Percentiles rank a stretch among this genome's conserved stretches.
Conservation (phyloP, 2,329 filamentous ascomycete genomes). For the Exophiala sp. region DNA sequence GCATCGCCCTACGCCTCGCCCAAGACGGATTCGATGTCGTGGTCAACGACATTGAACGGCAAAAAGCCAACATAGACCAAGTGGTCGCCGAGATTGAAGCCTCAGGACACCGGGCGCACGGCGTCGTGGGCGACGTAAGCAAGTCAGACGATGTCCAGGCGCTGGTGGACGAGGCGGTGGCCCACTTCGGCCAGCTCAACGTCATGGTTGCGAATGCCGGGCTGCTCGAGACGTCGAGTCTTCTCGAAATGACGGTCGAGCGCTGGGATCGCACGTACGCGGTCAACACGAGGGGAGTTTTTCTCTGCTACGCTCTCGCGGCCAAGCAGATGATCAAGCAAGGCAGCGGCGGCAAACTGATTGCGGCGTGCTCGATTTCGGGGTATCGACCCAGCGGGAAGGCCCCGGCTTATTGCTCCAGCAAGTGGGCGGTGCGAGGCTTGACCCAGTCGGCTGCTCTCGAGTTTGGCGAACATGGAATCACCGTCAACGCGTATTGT, state of each 20-base stretch:
- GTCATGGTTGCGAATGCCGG: conserved; percentile 57
- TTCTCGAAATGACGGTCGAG: conserved; percentile 52
- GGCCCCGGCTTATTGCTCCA: conserved; percentile 58
- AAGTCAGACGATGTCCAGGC: conserved; percentile 47
- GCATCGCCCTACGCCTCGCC: conserved; percentile 49
- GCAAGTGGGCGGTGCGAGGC: conserved; percentile 62
- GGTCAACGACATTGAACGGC: conserved; percentile 3
- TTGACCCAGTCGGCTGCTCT: conserved; percentile 60
- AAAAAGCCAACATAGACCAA: conserved; percentile 3
- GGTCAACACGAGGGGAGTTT: conserved; percentile 61
- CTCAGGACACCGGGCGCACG: conserved; percentile 36
- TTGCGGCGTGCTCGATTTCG: conserved; percentile 48
- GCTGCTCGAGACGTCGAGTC: conserved; percentile 44
- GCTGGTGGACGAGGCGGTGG: conserved; percentile 49
- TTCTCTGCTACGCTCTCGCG: conserved; percentile 58
- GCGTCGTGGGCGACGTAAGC: conserved; percentile 56
- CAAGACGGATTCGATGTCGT: conserved; percentile 48
- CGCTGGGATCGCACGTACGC: conserved; percentile 54
- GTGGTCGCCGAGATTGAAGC: too few relatives aligned
- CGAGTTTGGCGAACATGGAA: conserved; percentile 57
- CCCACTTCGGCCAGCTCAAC: conserved; percentile 47
- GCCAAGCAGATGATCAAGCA: conserved; percentile 61
- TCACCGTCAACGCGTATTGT: conserved; percentile 63
- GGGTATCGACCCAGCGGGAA: conserved; percentile 52
- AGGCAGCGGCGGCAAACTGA: conserved; percentile 45